Evolutionary conservation across 371 early-diverging fungal species (phyloP), one percentile per base, ranked within the genome.

Genomic region (Zychaea mexicana): DNA sequence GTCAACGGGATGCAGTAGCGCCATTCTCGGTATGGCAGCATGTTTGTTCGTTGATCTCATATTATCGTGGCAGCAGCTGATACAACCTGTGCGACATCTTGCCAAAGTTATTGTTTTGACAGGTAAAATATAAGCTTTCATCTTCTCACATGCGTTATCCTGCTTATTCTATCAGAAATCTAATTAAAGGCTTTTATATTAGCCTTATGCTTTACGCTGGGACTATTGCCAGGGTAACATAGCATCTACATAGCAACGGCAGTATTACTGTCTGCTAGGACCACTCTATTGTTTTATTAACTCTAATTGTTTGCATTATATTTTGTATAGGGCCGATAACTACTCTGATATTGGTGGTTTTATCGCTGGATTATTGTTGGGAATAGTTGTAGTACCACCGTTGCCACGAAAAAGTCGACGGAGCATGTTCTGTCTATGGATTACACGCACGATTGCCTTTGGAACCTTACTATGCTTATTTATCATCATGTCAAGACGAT

Each of bases 1-100:
- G 6, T 85, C 85, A 0, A 85, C 90, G 59, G 94, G 94, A 2
- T 83, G 87, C 47, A 90, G 90, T 38, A 89, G 92, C 3, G 79
- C 91, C 1, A 62, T 92, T 7, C 91, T 89, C 72, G 94, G 78
- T 21, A 62, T 94, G 52, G 69, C 88, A 53, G 91, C 86, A 8
- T 85, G 88, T 64, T 73, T 89, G 7, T 64, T 92, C 1, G 70
- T 92, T 38, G 91, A 94, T 58, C 73, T 92, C 8, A 28, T 88
- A 38, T 86, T 87, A 54, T 86, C 89, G 71, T 92, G 93, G 92
- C 76, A 69, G 1, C 60, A 84, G 7, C 66, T 91, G 30, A 53
- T 66, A 13, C 71, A 79, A 1, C 94, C 92, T n/a, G 74, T 78
- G 63, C 79, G 74, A 58, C 87, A 90, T 62, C 78, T 92, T 24